Base-by-base conservation (phyloP, 2,329 filamentous ascomycete species). In the Pseudocercospora fijiensis region DNA sequence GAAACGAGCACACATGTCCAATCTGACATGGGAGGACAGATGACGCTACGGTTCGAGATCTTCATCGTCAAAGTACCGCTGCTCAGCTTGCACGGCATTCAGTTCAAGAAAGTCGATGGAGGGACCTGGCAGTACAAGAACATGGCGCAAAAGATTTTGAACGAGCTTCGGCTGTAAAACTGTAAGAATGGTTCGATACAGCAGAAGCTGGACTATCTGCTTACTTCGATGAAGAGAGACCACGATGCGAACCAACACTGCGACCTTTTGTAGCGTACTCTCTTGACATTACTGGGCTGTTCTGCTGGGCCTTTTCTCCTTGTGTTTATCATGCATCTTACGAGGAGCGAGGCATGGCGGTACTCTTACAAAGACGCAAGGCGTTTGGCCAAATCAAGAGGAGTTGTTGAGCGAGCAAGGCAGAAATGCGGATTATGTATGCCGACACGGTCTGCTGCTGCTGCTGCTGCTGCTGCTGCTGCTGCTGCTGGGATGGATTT, bases 111-210 rank as follows among this genome's bases (percentile, higher is more conserved):
- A 75, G 89, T 98, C 70, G 87, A 91, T 62, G 94, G 95, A 37
- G 94, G 96, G 64, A 98, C 95, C 63, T 98, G 94, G 93, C 93
- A 97, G 78, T 99, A 96, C 80, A 96, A 97, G 82, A 94, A 91
- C 74, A 96, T 98, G 92, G 95, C 95, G 37, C 93, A 96, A 78
- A 92, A 92, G 72, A 97, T 99, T 72, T 82, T 99, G 70, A 87
- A 90, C 74, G 92, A 95, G 76, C 80, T 99, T 70, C 88, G 88
- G 74, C 84, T 98, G 67, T 96, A 68, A 20, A 16, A 22, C 84
- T 98, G 67, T 96, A 68, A 20, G 16, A 22, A 26, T 26, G 49
- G 16, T n/a, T 18, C 24, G 16, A n/a, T 8, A 52, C 9, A 26
- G 49, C 49, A 53, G 49, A 26, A 53, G 49, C 49, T 53, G 49